A percentile compares a stretch with the other conserved stretches of the same genome.
phyloP scores from a whole-genome alignment of 2,329 filamentous ascomycete genomes.

The Pseudogymnoascus sp. region DNA sequence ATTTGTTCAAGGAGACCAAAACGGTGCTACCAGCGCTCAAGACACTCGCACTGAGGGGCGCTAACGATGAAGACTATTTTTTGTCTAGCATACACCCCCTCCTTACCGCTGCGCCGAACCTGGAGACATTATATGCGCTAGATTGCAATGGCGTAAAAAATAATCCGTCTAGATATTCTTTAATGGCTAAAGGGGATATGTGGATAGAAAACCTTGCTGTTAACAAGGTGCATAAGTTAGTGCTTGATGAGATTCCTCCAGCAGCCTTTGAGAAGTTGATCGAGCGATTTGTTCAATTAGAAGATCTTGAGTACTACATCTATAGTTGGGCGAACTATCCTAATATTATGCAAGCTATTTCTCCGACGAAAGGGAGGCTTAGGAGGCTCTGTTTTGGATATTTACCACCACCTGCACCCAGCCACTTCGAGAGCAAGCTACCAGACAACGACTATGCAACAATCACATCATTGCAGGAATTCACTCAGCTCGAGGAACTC shows the following conservation, averaged over 20 bases:
- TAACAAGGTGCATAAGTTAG: too few species aligned
- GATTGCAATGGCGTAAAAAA: not conserved
- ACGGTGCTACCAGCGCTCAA: not conserved
- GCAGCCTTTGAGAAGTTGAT: too few species aligned
- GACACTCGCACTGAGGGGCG: not conserved
- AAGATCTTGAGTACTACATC: not conserved
- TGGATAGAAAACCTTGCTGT: too few species aligned
- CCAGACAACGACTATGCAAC: not conserved
- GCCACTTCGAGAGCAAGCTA: not conserved
- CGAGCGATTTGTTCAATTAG: too few species aligned
- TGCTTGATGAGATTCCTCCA: too few species aligned
- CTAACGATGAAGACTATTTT: not conserved
- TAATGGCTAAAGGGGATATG: too few species aligned
- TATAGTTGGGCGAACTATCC: not conserved
- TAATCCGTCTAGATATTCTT: too few species aligned
- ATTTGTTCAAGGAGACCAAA: not conserved
- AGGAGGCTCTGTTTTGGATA: not conserved
- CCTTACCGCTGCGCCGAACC: not conserved
- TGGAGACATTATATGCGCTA: not conserved
- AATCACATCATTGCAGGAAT: not conserved
- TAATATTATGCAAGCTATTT: not conserved
- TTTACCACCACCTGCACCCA: not conserved
- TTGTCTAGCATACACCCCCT: not conserved
- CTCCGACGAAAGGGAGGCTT: not conserved
- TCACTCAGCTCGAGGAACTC: not conserved